Percentiles rank a stretch among this genome's conserved stretches.
These are phyloP conservation scores for Botrytis cinerea DNA, from an alignment of 2,329 filamentous ascomycete genomes.

Conservation along the genomic window DNA sequence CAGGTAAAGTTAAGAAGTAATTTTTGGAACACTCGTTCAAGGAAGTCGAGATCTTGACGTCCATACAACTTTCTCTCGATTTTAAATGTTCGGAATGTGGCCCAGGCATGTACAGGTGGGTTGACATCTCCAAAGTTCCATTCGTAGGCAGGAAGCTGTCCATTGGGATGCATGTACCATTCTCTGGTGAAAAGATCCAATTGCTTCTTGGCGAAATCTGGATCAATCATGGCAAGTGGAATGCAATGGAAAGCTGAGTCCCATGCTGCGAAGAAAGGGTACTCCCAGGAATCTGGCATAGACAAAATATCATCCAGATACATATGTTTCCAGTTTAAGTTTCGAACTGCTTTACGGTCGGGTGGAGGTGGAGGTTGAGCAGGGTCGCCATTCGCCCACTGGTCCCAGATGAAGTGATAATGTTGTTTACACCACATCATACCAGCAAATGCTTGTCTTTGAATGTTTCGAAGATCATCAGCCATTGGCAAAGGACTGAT, in stretches of 20 bases:
- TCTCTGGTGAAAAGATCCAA: constrained; percentile 93
- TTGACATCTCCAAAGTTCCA: constrained; percentile 99
- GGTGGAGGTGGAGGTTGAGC: constrained; percentile 82
- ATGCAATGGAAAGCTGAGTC: constrained; percentile 97
- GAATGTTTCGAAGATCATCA: constrained; percentile 91
- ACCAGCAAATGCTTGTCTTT: constrained; percentile 88
- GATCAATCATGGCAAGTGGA: constrained; percentile 93
- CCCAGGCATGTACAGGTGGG: constrained; percentile 94
- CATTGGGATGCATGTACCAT: constrained; percentile 99
- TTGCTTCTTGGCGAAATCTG: constrained; percentile 97
- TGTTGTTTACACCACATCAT: constrained; percentile 99
- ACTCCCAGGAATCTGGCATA: constrained; percentile 99
- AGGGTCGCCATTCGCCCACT: constrained; percentile 95
- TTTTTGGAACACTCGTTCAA: constrained; percentile 96
- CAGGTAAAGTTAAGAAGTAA: constrained; percentile 95
- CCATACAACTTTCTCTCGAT: constrained; percentile 98
- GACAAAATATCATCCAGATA: constrained; percentile 93
- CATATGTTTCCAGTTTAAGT: constrained; percentile 91
- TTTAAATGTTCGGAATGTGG: constrained; percentile 94
- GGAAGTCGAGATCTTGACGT: constrained; percentile 88
- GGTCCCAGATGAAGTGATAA: constrained; percentile 96
- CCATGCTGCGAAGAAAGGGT: constrained; percentile 97
- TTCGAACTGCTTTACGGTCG: constrained; percentile 77
- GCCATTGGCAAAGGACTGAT: constrained; percentile 92
- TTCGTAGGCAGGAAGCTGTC: constrained; percentile 87